These are phyloP conservation scores for Raddia guianensis DNA, from an alignment of 176 grass and related monocot genomes.

Conservation along the genomic window DNA sequence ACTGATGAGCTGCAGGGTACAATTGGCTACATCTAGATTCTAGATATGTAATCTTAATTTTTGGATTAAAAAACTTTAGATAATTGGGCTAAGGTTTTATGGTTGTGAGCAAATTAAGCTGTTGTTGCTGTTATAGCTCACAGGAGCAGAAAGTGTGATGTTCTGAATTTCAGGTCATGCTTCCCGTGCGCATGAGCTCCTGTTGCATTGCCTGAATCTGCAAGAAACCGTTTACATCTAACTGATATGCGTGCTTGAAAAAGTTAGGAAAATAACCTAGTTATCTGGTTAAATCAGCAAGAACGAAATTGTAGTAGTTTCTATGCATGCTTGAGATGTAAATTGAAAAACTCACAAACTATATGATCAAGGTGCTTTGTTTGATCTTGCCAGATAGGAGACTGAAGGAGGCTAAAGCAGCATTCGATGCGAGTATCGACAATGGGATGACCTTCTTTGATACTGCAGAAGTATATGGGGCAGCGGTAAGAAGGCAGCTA, in stretches of 20 bases:
- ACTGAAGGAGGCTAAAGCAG: constrained; percentile 75
- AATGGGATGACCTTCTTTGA: constrained; percentile 87
- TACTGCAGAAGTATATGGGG: constrained; percentile 90
- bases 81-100: too few species aligned
- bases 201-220: background rate
- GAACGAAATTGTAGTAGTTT: background rate
- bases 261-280: background rate
- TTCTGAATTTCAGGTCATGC: constrained; percentile 6
- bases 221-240: background rate
- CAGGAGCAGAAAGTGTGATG: background rate
- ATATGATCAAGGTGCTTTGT: background rate
- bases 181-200: background rate
- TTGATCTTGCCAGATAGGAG: constrained; percentile 60
- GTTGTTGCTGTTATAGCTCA: background rate
- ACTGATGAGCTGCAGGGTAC: too few species aligned
- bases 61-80: too few species aligned
- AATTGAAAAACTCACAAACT: too few species aligned
- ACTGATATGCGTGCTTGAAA: background rate
- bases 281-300: background rate
- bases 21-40: too few species aligned
- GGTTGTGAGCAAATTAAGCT: too few species aligned
- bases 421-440: constrained; percentile 81
- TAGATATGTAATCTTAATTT: too few species aligned
- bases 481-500: constrained; percentile 47
- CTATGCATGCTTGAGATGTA: background rate